Evolutionary conservation across 108 stramenopile genomes (phyloP).

Genomic region (Skeletonema potamos): DNA sequence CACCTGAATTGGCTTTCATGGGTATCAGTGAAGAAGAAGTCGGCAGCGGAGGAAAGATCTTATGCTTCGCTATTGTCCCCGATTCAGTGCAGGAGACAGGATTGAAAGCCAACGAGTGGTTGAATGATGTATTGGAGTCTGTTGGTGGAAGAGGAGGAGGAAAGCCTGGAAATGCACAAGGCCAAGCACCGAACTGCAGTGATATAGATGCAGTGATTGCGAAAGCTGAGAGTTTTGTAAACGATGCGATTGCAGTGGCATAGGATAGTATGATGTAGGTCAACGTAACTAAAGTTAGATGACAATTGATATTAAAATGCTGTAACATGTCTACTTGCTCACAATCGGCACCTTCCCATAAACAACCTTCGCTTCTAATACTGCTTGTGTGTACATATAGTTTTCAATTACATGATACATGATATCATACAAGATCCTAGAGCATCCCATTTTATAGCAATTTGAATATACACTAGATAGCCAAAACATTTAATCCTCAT

Average conservation of each 20-base stretch:
- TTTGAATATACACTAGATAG: neutral
- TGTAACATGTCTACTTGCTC: neutral
- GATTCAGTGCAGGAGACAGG: constrained; percentile 57
- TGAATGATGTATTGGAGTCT: constrained; percentile 64
- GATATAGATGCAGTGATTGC: constrained; percentile 69
- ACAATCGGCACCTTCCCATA: no score
- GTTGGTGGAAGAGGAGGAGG: constrained; percentile 88
- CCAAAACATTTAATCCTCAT: neutral
- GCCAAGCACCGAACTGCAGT: constrained; percentile 69
- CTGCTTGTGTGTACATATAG: neutral
- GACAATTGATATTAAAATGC: neutral
- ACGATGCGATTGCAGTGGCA: constrained; percentile 25
- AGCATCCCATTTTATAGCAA: neutral
- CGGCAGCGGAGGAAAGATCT: constrained; percentile 82
- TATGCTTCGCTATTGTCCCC: constrained; percentile 82
- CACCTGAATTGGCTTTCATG: constrained; percentile 83
- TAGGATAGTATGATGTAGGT: constrained; percentile 1
- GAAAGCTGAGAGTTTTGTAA: constrained; percentile 65
- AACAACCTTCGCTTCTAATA: no score
- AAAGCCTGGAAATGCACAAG: constrained; percentile 81
- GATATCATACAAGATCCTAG: no score
- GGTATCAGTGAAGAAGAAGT: constrained; percentile 78
- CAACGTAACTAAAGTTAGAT: neutral
- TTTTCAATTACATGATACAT: neutral
- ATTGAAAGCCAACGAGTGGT: constrained; percentile 84